These are phyloP conservation scores for Phytophthora sp. DNA, from an alignment of 352 stramenopile genomes.

Conservation along the genomic window DNA sequence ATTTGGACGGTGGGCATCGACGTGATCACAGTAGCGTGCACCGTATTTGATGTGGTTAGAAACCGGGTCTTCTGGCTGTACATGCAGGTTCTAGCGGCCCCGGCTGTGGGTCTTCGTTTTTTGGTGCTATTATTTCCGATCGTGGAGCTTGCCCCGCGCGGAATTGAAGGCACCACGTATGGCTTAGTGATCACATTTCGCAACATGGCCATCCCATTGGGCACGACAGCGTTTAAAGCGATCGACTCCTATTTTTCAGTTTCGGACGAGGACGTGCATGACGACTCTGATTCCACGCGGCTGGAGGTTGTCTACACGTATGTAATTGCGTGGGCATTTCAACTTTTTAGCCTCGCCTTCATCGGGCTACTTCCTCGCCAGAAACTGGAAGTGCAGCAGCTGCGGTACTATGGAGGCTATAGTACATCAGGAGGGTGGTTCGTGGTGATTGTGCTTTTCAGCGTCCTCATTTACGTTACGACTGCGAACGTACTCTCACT, in stretches of 20 bases:
- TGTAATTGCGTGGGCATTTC: constrained; percentile 52
- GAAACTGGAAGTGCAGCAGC: constrained; percentile 69
- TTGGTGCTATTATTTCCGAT: constrained; percentile 63
- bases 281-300: constrained; percentile 36
- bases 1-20: constrained; percentile 65
- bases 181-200: constrained; percentile 67
- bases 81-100: constrained; percentile 49
- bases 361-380: constrained; percentile 58
- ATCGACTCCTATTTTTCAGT: constrained; percentile 52
- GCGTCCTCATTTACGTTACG: constrained; percentile 50
- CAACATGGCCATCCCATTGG: constrained; percentile 62
- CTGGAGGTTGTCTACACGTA: constrained; percentile 58
- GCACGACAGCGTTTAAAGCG: constrained; percentile 44
- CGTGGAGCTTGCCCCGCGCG: constrained; percentile 58
- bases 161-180: constrained; percentile 67
- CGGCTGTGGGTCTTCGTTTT: constrained; percentile 51
- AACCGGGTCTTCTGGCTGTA: constrained; percentile 65
- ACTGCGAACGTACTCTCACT: constrained; percentile 50
- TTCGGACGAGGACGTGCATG: constrained; percentile 27
- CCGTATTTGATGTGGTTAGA: constrained; percentile 57
- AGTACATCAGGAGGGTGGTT: constrained; percentile 48
- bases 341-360: constrained; percentile 49
- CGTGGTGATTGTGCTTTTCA: constrained; percentile 38
- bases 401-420: constrained; percentile 67
- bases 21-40: constrained; percentile 49